These are phyloP conservation scores for Solanum aculeatissimum DNA, from an alignment of 305 asterid genomes.

Conservation along the genomic window DNA sequence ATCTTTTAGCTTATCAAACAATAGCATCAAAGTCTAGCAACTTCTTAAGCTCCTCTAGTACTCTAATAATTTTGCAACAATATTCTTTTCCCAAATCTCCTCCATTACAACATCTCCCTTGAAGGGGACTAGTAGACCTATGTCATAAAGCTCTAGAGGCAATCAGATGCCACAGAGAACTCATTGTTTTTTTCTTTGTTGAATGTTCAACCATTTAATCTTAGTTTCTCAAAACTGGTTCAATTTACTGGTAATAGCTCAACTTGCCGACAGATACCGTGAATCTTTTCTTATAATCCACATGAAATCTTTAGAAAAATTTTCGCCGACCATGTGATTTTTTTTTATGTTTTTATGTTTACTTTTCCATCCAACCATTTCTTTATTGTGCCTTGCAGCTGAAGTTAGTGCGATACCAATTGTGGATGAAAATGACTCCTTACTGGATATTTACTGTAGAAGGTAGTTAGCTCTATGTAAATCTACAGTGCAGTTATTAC, in stretches of 20 bases:
- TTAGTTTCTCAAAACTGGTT: not conserved
- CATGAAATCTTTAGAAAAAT: not conserved
- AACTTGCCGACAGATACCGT: not conserved
- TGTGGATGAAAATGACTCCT: conserved; percentile 60
- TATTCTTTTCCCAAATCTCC: not conserved
- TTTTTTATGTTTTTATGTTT: not conserved
- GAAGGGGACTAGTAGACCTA: not conserved
- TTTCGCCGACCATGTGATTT: not conserved
- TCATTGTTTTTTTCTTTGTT: not conserved
- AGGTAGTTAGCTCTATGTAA: conserved; percentile 24
- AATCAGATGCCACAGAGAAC: not conserved
- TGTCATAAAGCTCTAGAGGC: not conserved
- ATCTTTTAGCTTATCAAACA: not conserved
- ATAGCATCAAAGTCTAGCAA: not conserved
- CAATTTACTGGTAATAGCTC: not conserved
- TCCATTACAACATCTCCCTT: not conserved
- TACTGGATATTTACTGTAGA: conserved; percentile 59
- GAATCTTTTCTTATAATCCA: not conserved
- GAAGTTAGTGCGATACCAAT: conserved; percentile 60
- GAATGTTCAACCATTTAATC: not conserved
- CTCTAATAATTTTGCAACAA: not conserved
- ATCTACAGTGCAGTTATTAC: not conserved
- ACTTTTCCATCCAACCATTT: not conserved
- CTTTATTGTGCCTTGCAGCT: conserved; percentile 22
- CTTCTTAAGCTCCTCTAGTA: not conserved